These are phyloP conservation scores for Bauhinia variegata DNA, from an alignment of 306 rosid species.

Conservation along the genomic window DNA sequence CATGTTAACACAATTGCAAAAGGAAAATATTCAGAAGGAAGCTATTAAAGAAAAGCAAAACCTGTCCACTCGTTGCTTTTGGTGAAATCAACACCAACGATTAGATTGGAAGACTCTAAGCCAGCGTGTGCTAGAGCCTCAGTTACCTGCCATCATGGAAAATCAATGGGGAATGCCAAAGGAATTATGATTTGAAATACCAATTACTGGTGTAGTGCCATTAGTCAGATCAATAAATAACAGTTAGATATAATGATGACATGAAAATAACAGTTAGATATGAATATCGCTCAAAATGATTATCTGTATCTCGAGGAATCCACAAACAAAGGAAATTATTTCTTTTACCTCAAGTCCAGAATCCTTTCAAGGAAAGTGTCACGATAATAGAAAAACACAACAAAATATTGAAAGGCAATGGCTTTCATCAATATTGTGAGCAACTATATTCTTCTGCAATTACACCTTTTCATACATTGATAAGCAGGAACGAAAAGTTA, in stretches of 20 bases:
- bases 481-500: slow-evolving; percentile 29
- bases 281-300: slow-evolving; percentile 12
- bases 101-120: slow-evolving; percentile 88
- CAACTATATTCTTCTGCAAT: slow-evolving; percentile 1
- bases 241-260: slow-evolving; percentile 8
- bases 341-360: not conserved
- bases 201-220: not conserved
- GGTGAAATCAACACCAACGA: slow-evolving; percentile 96
- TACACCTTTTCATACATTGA: slow-evolving; percentile 25
- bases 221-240: slow-evolving; percentile 1
- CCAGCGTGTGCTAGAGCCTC: slow-evolving; percentile 85
- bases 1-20: slow-evolving; percentile 28
- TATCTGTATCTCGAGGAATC: not conserved
- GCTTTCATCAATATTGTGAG: too few relatives aligned
- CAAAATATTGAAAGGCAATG: too few relatives aligned
- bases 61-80: slow-evolving; percentile 99
- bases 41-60: slow-evolving; percentile 42
- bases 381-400: slow-evolving; percentile 4
- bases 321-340: slow-evolving; percentile 1
- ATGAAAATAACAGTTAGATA: slow-evolving; percentile 5
- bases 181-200: not conserved
- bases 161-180: slow-evolving; percentile 25
- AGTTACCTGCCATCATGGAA: slow-evolving; percentile 65
- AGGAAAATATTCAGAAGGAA: slow-evolving; percentile 14
- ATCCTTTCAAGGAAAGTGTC: slow-evolving; percentile 5